Conservation (phyloP, 352 stramenopile species). For the Peronosclerospora sorghi region DNA sequence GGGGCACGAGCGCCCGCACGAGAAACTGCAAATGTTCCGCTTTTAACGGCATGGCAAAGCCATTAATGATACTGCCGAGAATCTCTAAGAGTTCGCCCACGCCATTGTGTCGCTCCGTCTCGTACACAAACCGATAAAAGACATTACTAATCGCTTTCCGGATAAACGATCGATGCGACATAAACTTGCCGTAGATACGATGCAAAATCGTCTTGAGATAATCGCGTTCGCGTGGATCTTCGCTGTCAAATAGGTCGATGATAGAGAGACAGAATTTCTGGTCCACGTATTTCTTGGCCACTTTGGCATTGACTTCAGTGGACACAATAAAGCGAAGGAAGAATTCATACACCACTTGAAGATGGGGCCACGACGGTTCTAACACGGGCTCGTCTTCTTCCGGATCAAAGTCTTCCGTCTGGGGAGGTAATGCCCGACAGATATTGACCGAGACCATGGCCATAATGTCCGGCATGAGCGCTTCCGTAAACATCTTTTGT, state of each 20-base stretch:
- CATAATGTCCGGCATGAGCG: slow-evolving; percentile 94
- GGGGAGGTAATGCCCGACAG: slow-evolving; percentile 86
- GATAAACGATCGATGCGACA: slow-evolving; percentile 97
- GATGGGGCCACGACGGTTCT: slow-evolving; percentile 94
- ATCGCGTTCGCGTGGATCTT: slow-evolving; percentile 97
- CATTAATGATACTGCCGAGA: slow-evolving; percentile 97
- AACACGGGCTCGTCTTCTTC: slow-evolving; percentile 97
- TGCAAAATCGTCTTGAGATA: slow-evolving; percentile 99
- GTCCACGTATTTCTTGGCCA: slow-evolving; percentile 96
- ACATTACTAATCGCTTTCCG: slow-evolving; percentile 96
- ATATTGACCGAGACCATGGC: slow-evolving; percentile 90
- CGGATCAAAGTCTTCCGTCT: slow-evolving; percentile 97
- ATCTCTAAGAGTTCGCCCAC: slow-evolving; percentile 98
- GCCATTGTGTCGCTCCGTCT: slow-evolving; percentile 92
- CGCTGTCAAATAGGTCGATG: slow-evolving; percentile 90
- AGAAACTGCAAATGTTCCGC: slow-evolving; percentile 96
- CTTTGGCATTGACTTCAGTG: slow-evolving; percentile 95
- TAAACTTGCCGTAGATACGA: slow-evolving; percentile 99
- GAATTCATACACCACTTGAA: slow-evolving; percentile 98
- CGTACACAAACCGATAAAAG: slow-evolving; percentile 99
- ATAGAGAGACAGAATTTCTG: slow-evolving; percentile 94
- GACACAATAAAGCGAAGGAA: slow-evolving; percentile 97
- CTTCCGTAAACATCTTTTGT: slow-evolving; percentile 96
- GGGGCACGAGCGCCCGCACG: slow-evolving; percentile 90
- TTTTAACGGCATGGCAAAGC: slow-evolving; percentile 98